phyloP scores from a whole-genome alignment of 495 filamentous ascomycete genomes.

The Podospora didyma region DNA sequence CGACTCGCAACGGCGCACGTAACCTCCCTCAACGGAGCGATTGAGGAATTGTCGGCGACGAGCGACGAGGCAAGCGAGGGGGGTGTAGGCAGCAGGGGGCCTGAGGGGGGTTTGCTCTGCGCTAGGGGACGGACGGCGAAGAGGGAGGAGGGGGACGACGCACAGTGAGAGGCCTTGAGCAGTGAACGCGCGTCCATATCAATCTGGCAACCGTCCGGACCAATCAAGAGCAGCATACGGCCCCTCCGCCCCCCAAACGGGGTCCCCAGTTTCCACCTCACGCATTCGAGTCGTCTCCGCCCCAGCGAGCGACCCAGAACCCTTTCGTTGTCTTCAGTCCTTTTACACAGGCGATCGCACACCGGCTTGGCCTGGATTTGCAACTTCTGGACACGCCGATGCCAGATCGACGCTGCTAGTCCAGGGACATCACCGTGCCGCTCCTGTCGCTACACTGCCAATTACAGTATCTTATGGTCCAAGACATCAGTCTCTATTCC shows the following conservation, averaged over 20 bases:
- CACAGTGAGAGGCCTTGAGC: slow-evolving; percentile 18
- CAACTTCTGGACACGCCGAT: background rate
- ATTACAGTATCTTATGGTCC: too few relatives aligned
- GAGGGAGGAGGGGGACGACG: slow-evolving; percentile 15
- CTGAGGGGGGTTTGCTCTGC: background rate
- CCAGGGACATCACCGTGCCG: too few relatives aligned
- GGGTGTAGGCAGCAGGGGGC: slow-evolving; percentile 11
- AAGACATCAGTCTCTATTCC: too few relatives aligned
- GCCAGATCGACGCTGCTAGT: too few relatives aligned
- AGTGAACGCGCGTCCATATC: slow-evolving; percentile 28
- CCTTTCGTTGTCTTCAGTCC: background rate
- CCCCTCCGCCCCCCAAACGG: slow-evolving; percentile 24
- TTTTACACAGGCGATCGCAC: background rate
- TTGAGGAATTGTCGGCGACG: background rate
- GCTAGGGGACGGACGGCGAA: slow-evolving; percentile 3
- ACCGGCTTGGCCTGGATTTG: background rate
- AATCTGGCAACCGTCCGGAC: slow-evolving; percentile 9
- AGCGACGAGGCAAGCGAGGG: slow-evolving; percentile 3
- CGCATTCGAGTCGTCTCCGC: slow-evolving; percentile 17
- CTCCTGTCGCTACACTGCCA: too few relatives aligned
- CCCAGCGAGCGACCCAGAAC: slow-evolving; percentile 10
- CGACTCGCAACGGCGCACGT: background rate
- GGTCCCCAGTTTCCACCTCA: slow-evolving; percentile 9
- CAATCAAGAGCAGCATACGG: slow-evolving; percentile 16
- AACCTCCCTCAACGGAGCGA: background rate